phyloP scores from a whole-genome alignment of 2,329 filamentous ascomycete genomes.

The Periconia sp. region DNA sequence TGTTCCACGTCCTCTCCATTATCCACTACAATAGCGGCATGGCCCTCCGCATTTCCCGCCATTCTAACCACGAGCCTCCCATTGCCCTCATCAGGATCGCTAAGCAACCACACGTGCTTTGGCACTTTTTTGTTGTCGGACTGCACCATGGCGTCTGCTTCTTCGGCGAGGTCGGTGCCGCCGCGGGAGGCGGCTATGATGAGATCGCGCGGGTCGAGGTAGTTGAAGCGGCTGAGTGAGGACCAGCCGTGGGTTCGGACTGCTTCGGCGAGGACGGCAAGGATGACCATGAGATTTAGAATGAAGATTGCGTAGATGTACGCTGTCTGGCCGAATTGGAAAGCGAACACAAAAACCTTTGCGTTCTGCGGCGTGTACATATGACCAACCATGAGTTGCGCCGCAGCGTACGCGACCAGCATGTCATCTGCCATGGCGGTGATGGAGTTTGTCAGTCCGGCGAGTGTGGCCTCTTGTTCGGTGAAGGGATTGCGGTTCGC shows the following conservation, averaged over 20 bases:
- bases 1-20: constrained; percentile 2
- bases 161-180: constrained; percentile 22
- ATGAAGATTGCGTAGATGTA: constrained; percentile 38
- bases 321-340: constrained; percentile 31
- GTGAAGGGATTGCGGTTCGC: constrained; percentile 16
- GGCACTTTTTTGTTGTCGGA: constrained; percentile 15
- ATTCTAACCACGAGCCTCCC: constrained; percentile 26
- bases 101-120: constrained; percentile 29
- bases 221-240: constrained; percentile 31
- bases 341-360: constrained; percentile 20
- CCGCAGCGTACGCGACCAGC: constrained; percentile 39
- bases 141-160: constrained; percentile 23
- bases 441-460: constrained; percentile 28
- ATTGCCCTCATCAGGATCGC: constrained; percentile 32
- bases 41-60: constrained; percentile 23
- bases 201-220: constrained; percentile 36
- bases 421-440: constrained; percentile 36
- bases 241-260: constrained; percentile 31
- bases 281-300: constrained; percentile 31
- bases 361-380: constrained; percentile 20
- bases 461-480: constrained; percentile 28
- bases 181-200: constrained; percentile 33
- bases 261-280: constrained; percentile 29
- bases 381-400: constrained; percentile 42
- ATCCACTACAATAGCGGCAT: constrained; percentile 25